Evolutionary conservation across 345 rosid genomes (phyloP), one percentile per base, ranked within the genome.

Genomic region (Boechera stricta): DNA sequence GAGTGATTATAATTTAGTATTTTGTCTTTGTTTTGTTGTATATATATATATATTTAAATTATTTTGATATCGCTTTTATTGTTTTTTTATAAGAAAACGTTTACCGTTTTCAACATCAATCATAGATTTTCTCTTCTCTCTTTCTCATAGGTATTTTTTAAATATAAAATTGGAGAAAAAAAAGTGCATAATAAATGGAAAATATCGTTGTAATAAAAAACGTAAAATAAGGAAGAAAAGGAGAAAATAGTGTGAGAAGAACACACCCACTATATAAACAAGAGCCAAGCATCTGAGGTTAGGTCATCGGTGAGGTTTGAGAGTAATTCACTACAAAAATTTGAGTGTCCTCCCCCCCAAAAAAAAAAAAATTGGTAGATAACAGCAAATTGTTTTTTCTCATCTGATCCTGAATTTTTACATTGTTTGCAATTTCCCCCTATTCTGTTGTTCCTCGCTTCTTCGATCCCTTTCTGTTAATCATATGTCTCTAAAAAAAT

Each of bases 401-500:
- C 29, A 10, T 59, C 73, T 63, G 75, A 7, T 64, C 53, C 2
- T 72, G 2, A 6, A 38, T 7, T 71, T 56, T 4, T 5, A 7
- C 2, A 3, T 51, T n/a, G 7, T 31, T 13, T 38, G 12, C 12
- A 48, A 15, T 5, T 65, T 29, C 82, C 82, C 81, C 79, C 55
- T 51, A 38, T 53, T 85, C 88, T 86, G 68, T 31, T 39, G n/a
- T 33, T 2, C 73, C 89, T 83, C 83, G 85, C 86, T 84, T 84
- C 87, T 85, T 91, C 83, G 88, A 83, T 85, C 85, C 90, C 86
- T 90, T 54, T 81, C 97, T 90, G 94, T 81, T 51, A 84, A 87
- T 87, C 85, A 86, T 79, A 94, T 86, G 93, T 85, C 87, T 91
- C 91, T 87, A 77, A 18, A 28, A 28, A 29, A 51, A 39, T 84